These are phyloP conservation scores for Isabelozyma gotoi DNA, from an alignment of 805 yeast genomes.

Conservation along the genomic window DNA sequence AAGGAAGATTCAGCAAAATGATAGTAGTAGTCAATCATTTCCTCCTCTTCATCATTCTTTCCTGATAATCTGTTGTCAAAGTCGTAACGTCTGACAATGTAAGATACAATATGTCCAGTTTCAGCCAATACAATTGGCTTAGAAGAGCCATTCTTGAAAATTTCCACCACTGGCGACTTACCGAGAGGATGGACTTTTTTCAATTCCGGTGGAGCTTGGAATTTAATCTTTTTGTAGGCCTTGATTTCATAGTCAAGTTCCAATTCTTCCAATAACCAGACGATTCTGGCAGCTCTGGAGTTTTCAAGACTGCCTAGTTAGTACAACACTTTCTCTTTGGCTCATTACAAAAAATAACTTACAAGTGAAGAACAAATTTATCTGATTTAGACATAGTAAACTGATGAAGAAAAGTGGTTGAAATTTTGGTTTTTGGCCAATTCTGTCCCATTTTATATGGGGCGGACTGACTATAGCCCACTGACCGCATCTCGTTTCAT, in stretches of 20 bases:
- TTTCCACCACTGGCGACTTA: constrained; percentile 32
- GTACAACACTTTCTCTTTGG: not conserved
- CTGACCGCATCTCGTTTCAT: no score
- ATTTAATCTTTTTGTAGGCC: constrained; percentile 21
- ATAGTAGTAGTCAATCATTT: constrained; percentile 49
- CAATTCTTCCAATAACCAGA: constrained; percentile 39
- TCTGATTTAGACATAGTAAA: no score
- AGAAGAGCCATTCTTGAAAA: constrained; percentile 19
- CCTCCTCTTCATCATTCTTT: constrained; percentile 35
- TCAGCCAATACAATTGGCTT: constrained; percentile 43
- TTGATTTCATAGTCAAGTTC: constrained; percentile 32
- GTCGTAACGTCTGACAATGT: constrained; percentile 53
- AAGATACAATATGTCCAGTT: constrained; percentile 59
- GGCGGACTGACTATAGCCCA: no score
- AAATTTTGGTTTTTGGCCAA: not conserved
- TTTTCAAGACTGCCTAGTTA: constrained; percentile 20
- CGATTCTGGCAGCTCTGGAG: constrained; percentile 36
- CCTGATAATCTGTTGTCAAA: constrained; percentile 35
- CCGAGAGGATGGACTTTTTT: constrained; percentile 34
- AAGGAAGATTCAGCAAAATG: constrained; percentile 65
- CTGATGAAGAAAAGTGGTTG: not conserved
- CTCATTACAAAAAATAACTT: no score
- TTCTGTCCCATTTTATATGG: not conserved
- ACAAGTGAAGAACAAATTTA: not conserved
- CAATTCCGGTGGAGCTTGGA: constrained; percentile 33